Evolutionary conservation across 441 rosid species (phyloP).

Genomic region (Bocquillonia castaneifolia): DNA sequence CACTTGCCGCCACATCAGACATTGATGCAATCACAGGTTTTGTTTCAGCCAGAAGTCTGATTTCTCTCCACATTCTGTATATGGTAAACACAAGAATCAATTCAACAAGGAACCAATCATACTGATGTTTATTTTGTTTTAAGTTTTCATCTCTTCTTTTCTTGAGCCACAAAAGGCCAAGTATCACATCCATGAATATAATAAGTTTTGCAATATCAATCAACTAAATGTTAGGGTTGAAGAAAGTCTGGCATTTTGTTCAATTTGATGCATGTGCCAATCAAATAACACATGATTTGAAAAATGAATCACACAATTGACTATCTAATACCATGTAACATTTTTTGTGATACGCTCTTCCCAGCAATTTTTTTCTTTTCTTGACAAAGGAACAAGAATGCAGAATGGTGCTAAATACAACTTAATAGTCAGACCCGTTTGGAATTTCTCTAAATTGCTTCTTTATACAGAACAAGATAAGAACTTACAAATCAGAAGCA

Average conservation of each 20-base stretch:
- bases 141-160: not conserved
- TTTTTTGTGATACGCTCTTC: not conserved
- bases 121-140: not conserved
- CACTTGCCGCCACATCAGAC: conserved; percentile 97
- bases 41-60: conserved; percentile 71
- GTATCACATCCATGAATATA: not conserved
- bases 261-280: no score
- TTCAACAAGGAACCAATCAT: not conserved
- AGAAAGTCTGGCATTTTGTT: no score
- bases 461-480: conserved; percentile 27
- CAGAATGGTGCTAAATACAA: not conserved
- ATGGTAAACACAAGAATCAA: conserved; percentile 18
- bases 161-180: no score
- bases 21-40: conserved; percentile 91
- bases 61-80: conserved; percentile 96
- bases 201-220: no score
- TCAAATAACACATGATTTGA: no score
- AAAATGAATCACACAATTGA: no score
- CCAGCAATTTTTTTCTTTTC: not conserved
- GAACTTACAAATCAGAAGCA: conserved; percentile 97
- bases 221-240: no score
- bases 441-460: not conserved
- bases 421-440: not conserved
- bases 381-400: not conserved
- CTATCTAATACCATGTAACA: not conserved